Evolutionary conservation across 768 basidiomycete species (phyloP).

Genomic region (Mycena sanguinolenta): DNA sequence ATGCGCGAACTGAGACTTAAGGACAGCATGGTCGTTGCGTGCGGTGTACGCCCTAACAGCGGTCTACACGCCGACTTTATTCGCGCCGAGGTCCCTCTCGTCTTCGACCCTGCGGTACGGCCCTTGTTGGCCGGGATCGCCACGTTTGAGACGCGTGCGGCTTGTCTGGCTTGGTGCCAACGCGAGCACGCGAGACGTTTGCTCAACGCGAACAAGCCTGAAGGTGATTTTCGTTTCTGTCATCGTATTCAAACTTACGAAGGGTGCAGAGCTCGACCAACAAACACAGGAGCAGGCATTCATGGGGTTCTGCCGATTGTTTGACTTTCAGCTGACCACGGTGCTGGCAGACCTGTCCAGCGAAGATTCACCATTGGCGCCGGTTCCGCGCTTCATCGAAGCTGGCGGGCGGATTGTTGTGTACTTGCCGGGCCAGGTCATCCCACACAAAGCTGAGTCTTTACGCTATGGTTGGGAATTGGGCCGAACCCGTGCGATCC

Average conservation of each 20-base stretch:
- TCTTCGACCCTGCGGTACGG: not conserved
- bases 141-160: conserved; percentile 10
- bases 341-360: not conserved
- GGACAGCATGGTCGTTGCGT: conserved; percentile 10
- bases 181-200: not conserved
- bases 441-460: not conserved
- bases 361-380: no score
- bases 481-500: not conserved
- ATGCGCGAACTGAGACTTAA: conserved; percentile 18
- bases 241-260: not conserved
- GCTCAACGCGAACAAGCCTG: not conserved
- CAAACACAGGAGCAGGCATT: not conserved
- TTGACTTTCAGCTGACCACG: not conserved
- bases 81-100: not conserved
- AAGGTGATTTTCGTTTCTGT: not conserved
- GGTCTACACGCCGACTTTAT: not conserved
- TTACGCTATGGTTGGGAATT: not conserved
- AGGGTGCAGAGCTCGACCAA: not conserved
- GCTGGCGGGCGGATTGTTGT: not conserved
- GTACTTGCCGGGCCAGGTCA: conserved; percentile 4
- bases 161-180: conserved; percentile 18
- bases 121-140: not conserved
- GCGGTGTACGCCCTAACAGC: not conserved
- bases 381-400: not conserved
- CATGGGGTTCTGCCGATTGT: conserved; percentile 1